A percentile compares a stretch with the other conserved stretches of the same genome.
Evolutionary conservation across 2,329 filamentous ascomycete genomes (phyloP).

Genomic region (Domatiomyces globalis): DNA sequence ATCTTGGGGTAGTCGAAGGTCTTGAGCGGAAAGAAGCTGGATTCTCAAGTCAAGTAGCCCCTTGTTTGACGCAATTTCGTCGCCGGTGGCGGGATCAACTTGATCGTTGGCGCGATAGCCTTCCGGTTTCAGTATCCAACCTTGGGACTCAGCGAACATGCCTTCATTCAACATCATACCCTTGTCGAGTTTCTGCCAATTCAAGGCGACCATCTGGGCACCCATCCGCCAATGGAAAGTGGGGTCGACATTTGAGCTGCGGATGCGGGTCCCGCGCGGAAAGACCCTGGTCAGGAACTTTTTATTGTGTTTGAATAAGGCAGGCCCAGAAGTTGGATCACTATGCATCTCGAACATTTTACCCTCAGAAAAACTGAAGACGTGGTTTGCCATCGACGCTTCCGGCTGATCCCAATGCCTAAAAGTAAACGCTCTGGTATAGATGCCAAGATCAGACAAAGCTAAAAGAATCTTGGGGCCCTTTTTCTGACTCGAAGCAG

Average conservation of each 20-base stretch:
- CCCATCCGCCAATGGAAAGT: conserved; percentile 75
- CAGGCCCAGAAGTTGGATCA: conserved; percentile 35
- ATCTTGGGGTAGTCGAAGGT: conserved; percentile 51
- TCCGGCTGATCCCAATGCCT: conserved; percentile 52
- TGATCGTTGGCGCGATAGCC: conserved; percentile 45
- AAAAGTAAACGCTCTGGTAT: conserved; percentile 76
- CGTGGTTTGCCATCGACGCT: conserved; percentile 43
- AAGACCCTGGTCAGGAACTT: conserved; percentile 77
- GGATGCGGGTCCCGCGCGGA: conserved; percentile 66
- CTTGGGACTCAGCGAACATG: conserved; percentile 69
- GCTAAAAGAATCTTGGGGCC: conserved; percentile 53
- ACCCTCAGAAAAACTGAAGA: conserved; percentile 51
- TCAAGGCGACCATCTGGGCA: conserved; percentile 79
- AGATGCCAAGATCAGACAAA: conserved; percentile 64
- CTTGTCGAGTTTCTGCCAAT: conserved; percentile 84
- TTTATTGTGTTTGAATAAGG: conserved; percentile 68
- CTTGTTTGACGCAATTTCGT: conserved; percentile 31
- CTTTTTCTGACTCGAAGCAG: conserved; percentile 24
- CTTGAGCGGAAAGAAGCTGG: conserved; percentile 61
- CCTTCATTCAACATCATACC: conserved; percentile 94
- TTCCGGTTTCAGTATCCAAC: conserved; percentile 73
- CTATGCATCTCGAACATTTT: conserved; percentile 51
- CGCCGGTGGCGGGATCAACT: conserved; percentile 11
- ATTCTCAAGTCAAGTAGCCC: conserved; percentile 53
- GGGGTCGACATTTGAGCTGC: conserved; percentile 77